phyloP scores from a whole-genome alignment of 2,329 filamentous ascomycete genomes.

The Colletotrichum ledebouriae region DNA sequence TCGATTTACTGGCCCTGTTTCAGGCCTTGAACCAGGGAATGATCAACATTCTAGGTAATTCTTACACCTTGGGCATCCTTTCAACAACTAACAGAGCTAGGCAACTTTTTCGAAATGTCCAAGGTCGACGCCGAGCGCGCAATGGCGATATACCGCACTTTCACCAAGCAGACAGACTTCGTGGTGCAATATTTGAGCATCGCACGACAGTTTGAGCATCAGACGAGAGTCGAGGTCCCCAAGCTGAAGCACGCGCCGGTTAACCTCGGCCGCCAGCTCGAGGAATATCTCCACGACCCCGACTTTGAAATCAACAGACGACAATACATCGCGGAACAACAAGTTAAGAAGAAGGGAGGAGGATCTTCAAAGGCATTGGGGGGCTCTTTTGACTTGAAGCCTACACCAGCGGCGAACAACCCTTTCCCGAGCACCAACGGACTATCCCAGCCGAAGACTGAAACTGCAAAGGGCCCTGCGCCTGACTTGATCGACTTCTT shows the following conservation, averaged over 20 bases:
- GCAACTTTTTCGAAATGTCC: conserved; percentile 99
- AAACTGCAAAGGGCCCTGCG: conserved; percentile 72
- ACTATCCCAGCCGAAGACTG: conserved; percentile 56
- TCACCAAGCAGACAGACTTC: conserved; percentile 90
- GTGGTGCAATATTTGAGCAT: conserved; percentile 92
- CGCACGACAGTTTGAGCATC: conserved; percentile 90
- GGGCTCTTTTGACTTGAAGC: conserved; percentile 52
- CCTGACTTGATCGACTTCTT: conserved; percentile 95
- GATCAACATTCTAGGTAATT: conserved; percentile 92
- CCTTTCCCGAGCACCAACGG: conserved; percentile 58
- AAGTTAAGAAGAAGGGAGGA: conserved; percentile 71
- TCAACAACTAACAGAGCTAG: conserved; percentile 58
- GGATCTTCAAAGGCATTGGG: conserved; percentile 46
- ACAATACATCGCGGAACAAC: conserved; percentile 91
- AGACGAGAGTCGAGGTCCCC: conserved; percentile 92
- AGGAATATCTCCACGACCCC: conserved; percentile 93
- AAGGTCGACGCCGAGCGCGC: conserved; percentile 92
- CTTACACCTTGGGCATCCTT: conserved; percentile 38
- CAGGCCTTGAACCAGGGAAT: conserved; percentile 96
- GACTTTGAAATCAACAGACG: conserved; percentile 95
- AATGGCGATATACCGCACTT: conserved; percentile 90
- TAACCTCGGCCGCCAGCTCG: conserved; percentile 87
- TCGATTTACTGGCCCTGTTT: conserved; percentile 91
- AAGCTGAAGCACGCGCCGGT: conserved; percentile 98
- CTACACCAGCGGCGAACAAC: conserved; percentile 56